Conservation (phyloP, 2,329 filamentous ascomycete species). For the Septoria linicola region DNA sequence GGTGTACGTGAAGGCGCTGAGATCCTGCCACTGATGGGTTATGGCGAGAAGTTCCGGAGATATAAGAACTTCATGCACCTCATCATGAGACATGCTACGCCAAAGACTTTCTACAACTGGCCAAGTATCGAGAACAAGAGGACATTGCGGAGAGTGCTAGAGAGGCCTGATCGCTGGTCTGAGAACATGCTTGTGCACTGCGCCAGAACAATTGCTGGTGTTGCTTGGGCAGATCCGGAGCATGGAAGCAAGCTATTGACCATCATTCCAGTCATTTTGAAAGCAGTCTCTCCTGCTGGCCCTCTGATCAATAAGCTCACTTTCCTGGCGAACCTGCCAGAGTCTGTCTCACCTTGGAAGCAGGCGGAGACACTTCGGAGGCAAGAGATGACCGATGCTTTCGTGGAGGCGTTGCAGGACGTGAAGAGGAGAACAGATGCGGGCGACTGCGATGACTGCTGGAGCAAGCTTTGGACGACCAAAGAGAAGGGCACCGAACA, state of each 20-base stretch:
- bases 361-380: slow-evolving; percentile 32
- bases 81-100: slow-evolving; percentile 36
- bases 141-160: slow-evolving; percentile 36
- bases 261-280: slow-evolving; percentile 37
- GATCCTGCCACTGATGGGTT: slow-evolving; percentile 38
- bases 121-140: slow-evolving; percentile 38
- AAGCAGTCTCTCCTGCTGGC: slow-evolving; percentile 37
- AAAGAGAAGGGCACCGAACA: slow-evolving; percentile 35
- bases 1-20: slow-evolving; percentile 36
- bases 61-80: slow-evolving; percentile 41
- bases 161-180: slow-evolving; percentile 36
- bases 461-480: slow-evolving; percentile 37
- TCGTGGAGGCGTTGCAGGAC: slow-evolving; percentile 36
- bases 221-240: slow-evolving; percentile 37
- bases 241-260: slow-evolving; percentile 38
- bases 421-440: slow-evolving; percentile 31
- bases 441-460: slow-evolving; percentile 32
- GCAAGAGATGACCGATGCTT: slow-evolving; percentile 36
- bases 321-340: slow-evolving; percentile 36
- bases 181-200: slow-evolving; percentile 38
- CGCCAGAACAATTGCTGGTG: slow-evolving; percentile 36
- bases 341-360: slow-evolving; percentile 36
- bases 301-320: slow-evolving; percentile 39
- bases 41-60: slow-evolving; percentile 34
- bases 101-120: slow-evolving; percentile 36